Percentiles rank a stretch among this genome's conserved stretches.
Conservation (phyloP, 2,329 filamentous ascomycete genomes). For the Fusarium chuoi region DNA sequence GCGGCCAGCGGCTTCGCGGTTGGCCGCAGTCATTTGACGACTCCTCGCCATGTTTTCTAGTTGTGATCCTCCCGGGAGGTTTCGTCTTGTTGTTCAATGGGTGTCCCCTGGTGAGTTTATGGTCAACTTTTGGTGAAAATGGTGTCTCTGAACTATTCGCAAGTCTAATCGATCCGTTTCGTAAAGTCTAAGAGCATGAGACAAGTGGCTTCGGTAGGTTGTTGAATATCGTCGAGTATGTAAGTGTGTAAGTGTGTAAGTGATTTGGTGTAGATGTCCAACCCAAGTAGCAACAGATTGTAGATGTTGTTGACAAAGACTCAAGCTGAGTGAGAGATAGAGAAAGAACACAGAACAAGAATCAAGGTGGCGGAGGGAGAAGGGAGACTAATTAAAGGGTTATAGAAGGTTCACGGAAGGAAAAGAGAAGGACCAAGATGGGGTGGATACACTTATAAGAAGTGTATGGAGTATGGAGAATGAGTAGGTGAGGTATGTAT, state of each 20-base stretch:
- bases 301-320: not conserved
- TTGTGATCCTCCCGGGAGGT: slow-evolving; percentile 19
- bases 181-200: slow-evolving; percentile 14
- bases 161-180: slow-evolving; percentile 13
- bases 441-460: slow-evolving; percentile 51
- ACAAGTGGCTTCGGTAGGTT: slow-evolving; percentile 2
- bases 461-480: slow-evolving; percentile 4
- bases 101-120: not conserved
- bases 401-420: slow-evolving; percentile 43
- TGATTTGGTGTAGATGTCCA: not conserved
- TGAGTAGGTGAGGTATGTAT: not conserved
- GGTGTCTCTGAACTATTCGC: slow-evolving; percentile 2
- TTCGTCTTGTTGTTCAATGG: slow-evolving; percentile 2
- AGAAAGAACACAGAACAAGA: slow-evolving; percentile 16
- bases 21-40: slow-evolving; percentile 37
- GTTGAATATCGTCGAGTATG: slow-evolving; percentile 20
- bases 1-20: slow-evolving; percentile 37
- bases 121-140: not conserved
- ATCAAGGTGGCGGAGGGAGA: slow-evolving; percentile 27
- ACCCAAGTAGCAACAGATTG: slow-evolving; percentile 1
- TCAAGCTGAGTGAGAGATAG: slow-evolving; percentile 12
- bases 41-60: slow-evolving; percentile 46
- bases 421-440: slow-evolving; percentile 43
- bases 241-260: not conserved
- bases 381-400: slow-evolving; percentile 41